These are phyloP conservation scores for Betula pendula DNA, from an alignment of 306 rosid genomes.

Conservation along the genomic window DNA sequence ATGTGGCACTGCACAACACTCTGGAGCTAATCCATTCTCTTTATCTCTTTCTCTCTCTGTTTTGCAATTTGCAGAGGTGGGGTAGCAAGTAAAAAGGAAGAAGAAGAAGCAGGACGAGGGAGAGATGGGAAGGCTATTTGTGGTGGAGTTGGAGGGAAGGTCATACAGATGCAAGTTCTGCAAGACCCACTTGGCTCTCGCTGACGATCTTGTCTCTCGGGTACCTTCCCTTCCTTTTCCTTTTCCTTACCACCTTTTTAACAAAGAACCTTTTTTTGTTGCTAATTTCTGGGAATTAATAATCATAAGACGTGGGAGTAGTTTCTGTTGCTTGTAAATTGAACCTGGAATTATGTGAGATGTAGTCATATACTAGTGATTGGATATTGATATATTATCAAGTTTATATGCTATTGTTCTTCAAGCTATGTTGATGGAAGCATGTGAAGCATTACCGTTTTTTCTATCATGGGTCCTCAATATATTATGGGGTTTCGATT, in stretches of 20 bases:
- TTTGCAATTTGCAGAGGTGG: not conserved
- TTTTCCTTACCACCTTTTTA: not conserved
- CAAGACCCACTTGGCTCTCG: conserved; percentile 77
- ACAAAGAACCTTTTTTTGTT: not conserved
- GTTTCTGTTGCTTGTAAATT: not conserved
- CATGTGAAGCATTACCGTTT: not conserved
- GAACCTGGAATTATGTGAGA: not conserved
- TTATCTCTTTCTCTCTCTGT: not conserved
- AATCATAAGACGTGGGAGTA: not conserved
- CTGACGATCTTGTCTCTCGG: conserved; percentile 72
- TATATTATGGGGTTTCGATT: not conserved
- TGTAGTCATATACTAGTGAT: not conserved
- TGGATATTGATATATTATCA: not conserved
- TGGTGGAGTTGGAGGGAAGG: conserved; percentile 83
- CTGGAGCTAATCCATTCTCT: not conserved
- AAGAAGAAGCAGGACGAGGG: not conserved
- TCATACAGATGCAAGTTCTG: conserved; percentile 90
- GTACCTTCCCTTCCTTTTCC: conserved; percentile 31
- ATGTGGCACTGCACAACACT: not conserved
- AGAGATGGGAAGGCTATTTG: conserved; percentile 76
- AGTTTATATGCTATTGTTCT: not conserved
- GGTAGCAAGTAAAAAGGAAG: not conserved
- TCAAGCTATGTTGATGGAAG: not conserved
- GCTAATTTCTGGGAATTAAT: not conserved
- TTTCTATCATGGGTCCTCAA: conserved; percentile 1